Evolutionary conservation across 768 basidiomycete species (phyloP).

Genomic region (Boletellus ananas): DNA sequence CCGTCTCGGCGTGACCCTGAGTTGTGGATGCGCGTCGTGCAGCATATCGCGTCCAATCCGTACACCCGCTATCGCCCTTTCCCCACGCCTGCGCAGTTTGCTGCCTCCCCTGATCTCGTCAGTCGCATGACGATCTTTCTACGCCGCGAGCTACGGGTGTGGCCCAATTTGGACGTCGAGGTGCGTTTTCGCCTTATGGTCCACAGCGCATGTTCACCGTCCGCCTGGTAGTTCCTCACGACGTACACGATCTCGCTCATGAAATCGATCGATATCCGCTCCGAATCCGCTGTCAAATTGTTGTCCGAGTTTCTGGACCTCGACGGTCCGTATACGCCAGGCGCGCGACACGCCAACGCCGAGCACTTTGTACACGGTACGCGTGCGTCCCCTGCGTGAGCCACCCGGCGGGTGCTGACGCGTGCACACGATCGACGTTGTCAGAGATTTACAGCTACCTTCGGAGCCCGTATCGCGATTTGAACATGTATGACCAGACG

Average conservation of each 20-base stretch:
- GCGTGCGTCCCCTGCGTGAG: constrained; percentile 15
- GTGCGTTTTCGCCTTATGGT: constrained; percentile 36
- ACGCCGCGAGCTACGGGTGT: constrained; percentile 81
- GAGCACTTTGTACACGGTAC: constrained; percentile 94
- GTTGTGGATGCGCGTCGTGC: constrained; percentile 7
- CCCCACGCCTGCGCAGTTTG: constrained; percentile 81
- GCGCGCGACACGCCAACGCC: constrained; percentile 61
- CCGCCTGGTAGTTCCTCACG: constrained; percentile 67
- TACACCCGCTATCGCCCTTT: constrained; percentile 86
- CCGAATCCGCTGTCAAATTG: constrained; percentile 79
- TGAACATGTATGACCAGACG: constrained; percentile 74
- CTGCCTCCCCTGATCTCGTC: constrained; percentile 70
- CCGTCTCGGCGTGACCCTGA: neutral
- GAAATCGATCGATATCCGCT: constrained; percentile 90
- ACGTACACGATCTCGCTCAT: constrained; percentile 86
- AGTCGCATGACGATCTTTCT: constrained; percentile 77
- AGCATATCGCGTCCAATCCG: constrained; percentile 91
- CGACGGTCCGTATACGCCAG: constrained; percentile 54
- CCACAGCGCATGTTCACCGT: neutral
- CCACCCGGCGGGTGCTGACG: neutral
- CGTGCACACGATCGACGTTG: neutral
- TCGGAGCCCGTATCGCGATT: constrained; percentile 83
- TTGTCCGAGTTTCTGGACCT: constrained; percentile 88
- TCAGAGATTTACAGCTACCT: constrained; percentile 87
- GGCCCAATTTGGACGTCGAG: constrained; percentile 89